Conservation (phyloP, 345 rosid species). For the Salix arbutifolia region DNA sequence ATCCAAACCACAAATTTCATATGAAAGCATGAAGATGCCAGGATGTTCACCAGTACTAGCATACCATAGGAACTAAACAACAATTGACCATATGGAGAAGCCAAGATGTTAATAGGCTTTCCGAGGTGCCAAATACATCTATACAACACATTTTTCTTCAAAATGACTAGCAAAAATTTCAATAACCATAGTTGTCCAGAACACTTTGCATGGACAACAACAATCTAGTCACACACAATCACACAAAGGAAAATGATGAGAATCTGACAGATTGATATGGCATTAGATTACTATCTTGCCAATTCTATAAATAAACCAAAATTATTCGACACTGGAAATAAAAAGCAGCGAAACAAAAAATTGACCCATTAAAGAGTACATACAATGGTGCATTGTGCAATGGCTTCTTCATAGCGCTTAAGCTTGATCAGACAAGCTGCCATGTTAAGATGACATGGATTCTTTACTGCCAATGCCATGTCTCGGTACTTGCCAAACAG, state of each 20-base stretch:
- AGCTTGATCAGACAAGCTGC: conserved; percentile 91
- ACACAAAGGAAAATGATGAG: not conserved
- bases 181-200: not conserved
- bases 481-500: conserved; percentile 90
- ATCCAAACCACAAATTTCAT: not conserved
- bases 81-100: not conserved
- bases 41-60: no score
- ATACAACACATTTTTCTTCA: not conserved
- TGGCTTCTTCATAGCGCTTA: conserved; percentile 74
- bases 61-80: not conserved
- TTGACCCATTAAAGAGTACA: conserved; percentile 12
- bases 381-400: conserved; percentile 78
- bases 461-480: conserved; percentile 96
- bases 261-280: not conserved
- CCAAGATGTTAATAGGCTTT: not conserved
- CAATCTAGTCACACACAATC: not conserved
- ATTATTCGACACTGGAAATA: not conserved
- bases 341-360: not conserved
- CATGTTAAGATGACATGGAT: conserved; percentile 91
- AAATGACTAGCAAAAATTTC: not conserved
- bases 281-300: not conserved
- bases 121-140: not conserved
- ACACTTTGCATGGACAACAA: not conserved
- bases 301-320: not conserved
- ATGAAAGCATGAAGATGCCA: not conserved